phyloP scores from a whole-genome alignment of 2,329 filamentous ascomycete species.

The Ceratocystis cacaofunesta region DNA sequence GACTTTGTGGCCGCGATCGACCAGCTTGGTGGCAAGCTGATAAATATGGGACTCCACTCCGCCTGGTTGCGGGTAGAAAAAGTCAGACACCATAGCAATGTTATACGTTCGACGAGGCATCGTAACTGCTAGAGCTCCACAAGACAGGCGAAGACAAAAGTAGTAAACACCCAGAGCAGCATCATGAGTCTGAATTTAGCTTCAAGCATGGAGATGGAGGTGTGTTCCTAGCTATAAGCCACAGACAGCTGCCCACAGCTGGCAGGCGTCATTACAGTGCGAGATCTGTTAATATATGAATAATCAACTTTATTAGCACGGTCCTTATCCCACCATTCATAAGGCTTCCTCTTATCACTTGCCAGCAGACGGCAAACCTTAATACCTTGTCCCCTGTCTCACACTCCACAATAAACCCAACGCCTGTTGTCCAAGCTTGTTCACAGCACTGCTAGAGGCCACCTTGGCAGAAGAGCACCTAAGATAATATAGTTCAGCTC shows the following conservation, averaged over 20 bases:
- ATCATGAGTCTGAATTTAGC: background rate
- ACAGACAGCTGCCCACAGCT: background rate
- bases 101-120: constrained; percentile 47
- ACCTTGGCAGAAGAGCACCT: constrained; percentile 12
- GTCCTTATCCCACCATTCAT: background rate
- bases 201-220: background rate
- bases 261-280: background rate
- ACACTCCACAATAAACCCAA: background rate
- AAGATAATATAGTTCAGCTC: background rate
- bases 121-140: constrained; percentile 20
- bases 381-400: background rate
- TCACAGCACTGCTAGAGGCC: constrained; percentile 11
- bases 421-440: background rate
- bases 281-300: no score
- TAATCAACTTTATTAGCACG: background rate
- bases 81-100: constrained; percentile 92
- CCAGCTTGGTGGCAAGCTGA: constrained; percentile 87
- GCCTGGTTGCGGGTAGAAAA: constrained; percentile 96
- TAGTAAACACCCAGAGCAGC: background rate
- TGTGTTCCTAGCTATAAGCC: background rate
- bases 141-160: background rate
- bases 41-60: constrained; percentile 98
- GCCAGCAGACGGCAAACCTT: background rate
- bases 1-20: constrained; percentile 94
- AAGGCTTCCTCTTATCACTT: background rate